Evolutionary conservation across 148 eudicot genomes (phyloP).

Genomic region (Chenopodium formosanum): DNA sequence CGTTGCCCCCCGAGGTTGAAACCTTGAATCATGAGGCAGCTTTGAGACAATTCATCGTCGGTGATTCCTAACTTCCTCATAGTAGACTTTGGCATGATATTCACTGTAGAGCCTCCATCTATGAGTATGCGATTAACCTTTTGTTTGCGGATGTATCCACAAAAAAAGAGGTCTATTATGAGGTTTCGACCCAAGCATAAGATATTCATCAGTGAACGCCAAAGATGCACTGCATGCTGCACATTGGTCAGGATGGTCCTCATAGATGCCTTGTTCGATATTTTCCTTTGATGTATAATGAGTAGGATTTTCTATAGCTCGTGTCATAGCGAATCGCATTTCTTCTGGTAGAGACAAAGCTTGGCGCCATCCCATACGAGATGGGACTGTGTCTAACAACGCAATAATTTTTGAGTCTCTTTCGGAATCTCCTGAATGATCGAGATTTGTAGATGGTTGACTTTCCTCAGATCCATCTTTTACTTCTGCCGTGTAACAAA

Average conservation of each 20-base stretch:
- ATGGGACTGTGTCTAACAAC: not conserved
- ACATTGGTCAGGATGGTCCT: not conserved
- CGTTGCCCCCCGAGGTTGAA: not conserved
- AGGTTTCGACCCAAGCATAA: not conserved
- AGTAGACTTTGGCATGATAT: constrained; percentile 4
- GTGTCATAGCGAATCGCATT: not conserved
- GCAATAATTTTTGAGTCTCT: not conserved
- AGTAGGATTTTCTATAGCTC: not conserved
- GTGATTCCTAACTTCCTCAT: not conserved
- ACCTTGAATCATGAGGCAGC: not conserved
- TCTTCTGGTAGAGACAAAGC: not conserved
- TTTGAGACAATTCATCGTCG: not conserved
- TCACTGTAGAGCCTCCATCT: not conserved
- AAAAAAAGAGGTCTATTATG: not conserved
- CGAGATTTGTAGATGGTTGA: not conserved
- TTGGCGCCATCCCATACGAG: not conserved
- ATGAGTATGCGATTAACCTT: not conserved
- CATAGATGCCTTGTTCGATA: not conserved
- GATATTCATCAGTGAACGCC: not conserved
- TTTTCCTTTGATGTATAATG: not conserved
- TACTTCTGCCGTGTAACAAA: not conserved
- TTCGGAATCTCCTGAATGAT: not conserved
- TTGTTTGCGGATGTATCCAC: not conserved
- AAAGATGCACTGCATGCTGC: not conserved
- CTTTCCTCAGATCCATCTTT: no score